Base-by-base conservation (phyloP, 176 grass and related monocot species). In the Tuctoria greenei region DNA sequence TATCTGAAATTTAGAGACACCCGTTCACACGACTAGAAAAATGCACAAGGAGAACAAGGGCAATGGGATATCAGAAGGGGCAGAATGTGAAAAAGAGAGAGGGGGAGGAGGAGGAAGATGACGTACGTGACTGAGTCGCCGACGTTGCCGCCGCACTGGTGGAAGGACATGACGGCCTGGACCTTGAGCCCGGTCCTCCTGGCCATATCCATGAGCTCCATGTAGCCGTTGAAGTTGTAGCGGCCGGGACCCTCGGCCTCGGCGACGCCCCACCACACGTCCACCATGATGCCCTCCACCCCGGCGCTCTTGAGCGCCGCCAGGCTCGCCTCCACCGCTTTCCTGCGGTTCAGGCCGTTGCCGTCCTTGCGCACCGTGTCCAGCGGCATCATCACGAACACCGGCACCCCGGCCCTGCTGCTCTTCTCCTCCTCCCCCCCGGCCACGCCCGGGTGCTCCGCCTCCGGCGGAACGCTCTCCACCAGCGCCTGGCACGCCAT, bases 111-210 rank as follows among this genome's bases (percentile, higher is more conserved):
- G 14, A 24, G 0, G 42, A 49, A 2, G 0, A 10, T 23, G 13
- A 26, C 90, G 35, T 73, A 93, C 91, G 52, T 90, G 73, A 92
- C 90, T 26, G 88, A 91, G 80, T 97, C 94, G 21, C 94, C 94
- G 39, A 93, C 91, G 81, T 97, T 97, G 67, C 94, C 91, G 63
- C 91, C 91, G 75, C 88, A 97, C 88, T 91, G 86, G 81, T 97
- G 94, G 74, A 97, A 97, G 0, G 94, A 97, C 94, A 97, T 97
- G 71, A 97, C 94, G 26, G 90, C 90, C 87, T 96, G 90, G 46
- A 96, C 93, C 84, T 88, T 96, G 66, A 96, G 82, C 36, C 82
- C 85, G 11, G 75, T 7, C 41, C 72, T 73, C 21, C 61, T 73
- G 0, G 85, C 93, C 82, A 96, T 90, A 75, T 93, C 93, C 90